These are phyloP conservation scores for Verbena officinalis DNA, from an alignment of 257 asterid genomes.

Conservation along the genomic window DNA sequence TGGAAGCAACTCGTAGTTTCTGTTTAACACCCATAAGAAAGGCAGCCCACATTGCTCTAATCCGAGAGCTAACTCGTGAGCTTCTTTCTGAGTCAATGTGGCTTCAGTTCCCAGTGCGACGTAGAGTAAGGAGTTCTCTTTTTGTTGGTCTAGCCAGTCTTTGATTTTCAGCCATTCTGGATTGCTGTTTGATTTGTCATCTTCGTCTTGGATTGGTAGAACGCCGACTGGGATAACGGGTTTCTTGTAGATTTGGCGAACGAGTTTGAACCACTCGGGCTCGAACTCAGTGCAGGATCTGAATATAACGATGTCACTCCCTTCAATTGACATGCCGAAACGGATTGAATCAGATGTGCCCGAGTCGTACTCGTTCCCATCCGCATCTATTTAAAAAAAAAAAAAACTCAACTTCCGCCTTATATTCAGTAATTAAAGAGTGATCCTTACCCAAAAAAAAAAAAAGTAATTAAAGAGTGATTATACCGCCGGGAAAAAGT, in stretches of 20 bases:
- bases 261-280: constrained; percentile 69
- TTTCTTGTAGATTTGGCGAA: constrained; percentile 49
- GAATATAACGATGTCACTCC: constrained; percentile 61
- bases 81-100: constrained; percentile 43
- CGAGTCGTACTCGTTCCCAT: constrained; percentile 63
- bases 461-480: no score
- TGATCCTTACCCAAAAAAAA: no score
- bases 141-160: constrained; percentile 56
- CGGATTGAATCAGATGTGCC: constrained; percentile 62
- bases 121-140: constrained; percentile 50
- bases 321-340: constrained; percentile 56
- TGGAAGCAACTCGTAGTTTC: constrained; percentile 54
- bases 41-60: constrained; percentile 64
- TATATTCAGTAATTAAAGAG: no score
- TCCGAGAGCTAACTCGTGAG: constrained; percentile 67
- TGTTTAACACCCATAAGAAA: constrained; percentile 76
- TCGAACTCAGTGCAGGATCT: constrained; percentile 73
- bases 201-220: constrained; percentile 49
- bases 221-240: constrained; percentile 68
- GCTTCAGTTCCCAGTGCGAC: constrained; percentile 93
- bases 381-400: constrained; percentile 45
- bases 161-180: constrained; percentile 50
- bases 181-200: constrained; percentile 23
- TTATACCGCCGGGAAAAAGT: no score
- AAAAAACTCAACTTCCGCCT: no score